Evolutionary conservation across 106 monocot species (phyloP).

Genomic region (Dendrobium officinale): DNA sequence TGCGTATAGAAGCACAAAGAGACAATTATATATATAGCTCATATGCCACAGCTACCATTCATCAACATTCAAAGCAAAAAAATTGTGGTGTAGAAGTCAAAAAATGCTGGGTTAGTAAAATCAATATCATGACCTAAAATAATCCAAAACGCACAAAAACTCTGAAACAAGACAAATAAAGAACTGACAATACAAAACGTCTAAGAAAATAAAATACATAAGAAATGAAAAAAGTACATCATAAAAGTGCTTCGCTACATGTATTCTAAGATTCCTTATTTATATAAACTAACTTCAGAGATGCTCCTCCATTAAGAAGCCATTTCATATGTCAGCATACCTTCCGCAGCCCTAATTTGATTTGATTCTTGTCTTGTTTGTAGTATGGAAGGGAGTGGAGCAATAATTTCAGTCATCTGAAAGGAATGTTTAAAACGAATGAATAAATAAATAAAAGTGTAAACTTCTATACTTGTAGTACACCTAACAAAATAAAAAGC

Average conservation of each 20-base stretch:
- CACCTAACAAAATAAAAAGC: too few relatives aligned
- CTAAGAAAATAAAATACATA: neutral
- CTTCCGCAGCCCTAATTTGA: neutral
- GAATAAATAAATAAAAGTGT: neutral
- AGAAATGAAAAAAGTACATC: neutral
- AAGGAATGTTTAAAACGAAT: neutral
- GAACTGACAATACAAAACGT: neutral
- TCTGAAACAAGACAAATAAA: too few relatives aligned
- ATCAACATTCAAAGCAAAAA: too few relatives aligned
- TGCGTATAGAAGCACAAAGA: too few relatives aligned
- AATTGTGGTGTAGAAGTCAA: too few relatives aligned
- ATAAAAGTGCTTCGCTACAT: neutral
- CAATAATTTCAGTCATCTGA: slow-evolving; percentile 30
- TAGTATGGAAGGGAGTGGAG: slow-evolving; percentile 32
- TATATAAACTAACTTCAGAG: neutral
- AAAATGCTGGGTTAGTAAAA: too few relatives aligned
- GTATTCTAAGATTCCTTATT: neutral
- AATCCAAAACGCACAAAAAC: too few relatives aligned
- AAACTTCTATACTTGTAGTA: neutral
- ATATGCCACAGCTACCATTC: too few relatives aligned
- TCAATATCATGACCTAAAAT: too few relatives aligned
- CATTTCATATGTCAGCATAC: neutral
- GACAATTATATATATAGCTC: too few relatives aligned
- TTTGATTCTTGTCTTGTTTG: slow-evolving; percentile 21
- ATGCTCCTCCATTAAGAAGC: neutral